These are phyloP conservation scores for Curvularia sp. DNA, from an alignment of 2,329 filamentous ascomycete genomes.

Conservation along the genomic window DNA sequence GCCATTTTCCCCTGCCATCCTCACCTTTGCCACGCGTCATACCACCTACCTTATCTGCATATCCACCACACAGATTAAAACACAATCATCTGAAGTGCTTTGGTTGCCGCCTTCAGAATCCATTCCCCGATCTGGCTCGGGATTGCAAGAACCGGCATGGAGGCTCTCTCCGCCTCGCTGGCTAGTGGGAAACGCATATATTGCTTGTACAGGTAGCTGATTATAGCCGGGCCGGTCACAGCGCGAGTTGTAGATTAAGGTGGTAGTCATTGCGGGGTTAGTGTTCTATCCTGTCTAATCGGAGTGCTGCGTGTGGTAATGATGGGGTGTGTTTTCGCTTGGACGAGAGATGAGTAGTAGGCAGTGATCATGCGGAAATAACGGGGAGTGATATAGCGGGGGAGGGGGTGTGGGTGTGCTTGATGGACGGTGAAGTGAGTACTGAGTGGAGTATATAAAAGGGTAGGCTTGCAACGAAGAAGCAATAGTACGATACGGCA, in stretches of 20 bases:
- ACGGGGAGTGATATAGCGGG: background rate
- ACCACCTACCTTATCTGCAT: background rate
- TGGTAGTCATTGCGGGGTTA: slow-evolving; percentile 32
- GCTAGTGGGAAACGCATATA: slow-evolving; percentile 27
- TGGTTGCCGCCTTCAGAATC: background rate
- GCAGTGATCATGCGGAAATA: slow-evolving; percentile 14
- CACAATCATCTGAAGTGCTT: too few relatives aligned
- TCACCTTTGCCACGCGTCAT: background rate
- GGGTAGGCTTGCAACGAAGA: background rate
- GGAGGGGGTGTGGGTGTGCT: background rate
- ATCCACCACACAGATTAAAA: background rate
- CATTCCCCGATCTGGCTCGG: slow-evolving; percentile 27
- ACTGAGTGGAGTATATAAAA: background rate
- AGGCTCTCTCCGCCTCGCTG: slow-evolving; percentile 6
- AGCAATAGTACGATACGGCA: background rate
- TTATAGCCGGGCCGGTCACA: slow-evolving; percentile 32
- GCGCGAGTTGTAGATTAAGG: slow-evolving; percentile 28
- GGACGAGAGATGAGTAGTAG: background rate
- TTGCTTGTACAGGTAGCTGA: slow-evolving; percentile 29
- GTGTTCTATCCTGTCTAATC: slow-evolving; percentile 13
- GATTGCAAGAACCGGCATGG: slow-evolving; percentile 35
- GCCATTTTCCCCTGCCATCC: slow-evolving; percentile 1
- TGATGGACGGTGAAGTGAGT: background rate
- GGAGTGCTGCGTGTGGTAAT: slow-evolving; percentile 1
- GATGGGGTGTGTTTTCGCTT: background rate